Percentiles rank a stretch among this genome's conserved stretches.
These are phyloP conservation scores for Helminthosporium solani DNA, from an alignment of 2,329 filamentous ascomycete species.

Conservation along the genomic window DNA sequence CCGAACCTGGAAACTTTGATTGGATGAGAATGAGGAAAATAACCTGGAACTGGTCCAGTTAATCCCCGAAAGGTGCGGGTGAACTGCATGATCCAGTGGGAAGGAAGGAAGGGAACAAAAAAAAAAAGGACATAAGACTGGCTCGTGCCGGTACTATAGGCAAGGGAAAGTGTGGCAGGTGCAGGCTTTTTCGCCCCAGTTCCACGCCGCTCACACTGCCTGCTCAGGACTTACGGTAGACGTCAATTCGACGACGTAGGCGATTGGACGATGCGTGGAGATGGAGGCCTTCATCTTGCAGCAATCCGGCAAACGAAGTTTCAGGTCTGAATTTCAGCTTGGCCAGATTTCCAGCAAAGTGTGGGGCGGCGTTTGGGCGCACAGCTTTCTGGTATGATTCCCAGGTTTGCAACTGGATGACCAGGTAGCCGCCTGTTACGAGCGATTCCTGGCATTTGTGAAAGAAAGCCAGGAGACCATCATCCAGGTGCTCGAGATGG, in stretches of 20 bases:
- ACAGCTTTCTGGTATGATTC: slow-evolving; percentile 40
- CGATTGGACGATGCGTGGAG: slow-evolving; percentile 31
- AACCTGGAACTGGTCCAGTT: slow-evolving; percentile 18
- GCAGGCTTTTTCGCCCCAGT: slow-evolving; percentile 4
- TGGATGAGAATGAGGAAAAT: slow-evolving; percentile 16
- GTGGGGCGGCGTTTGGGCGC: slow-evolving; percentile 33
- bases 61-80: slow-evolving; percentile 19
- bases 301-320: slow-evolving; percentile 33
- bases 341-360: slow-evolving; percentile 30
- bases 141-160: slow-evolving; percentile 14
- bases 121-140: too few species aligned
- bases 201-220: slow-evolving; percentile 8
- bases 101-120: too few species aligned
- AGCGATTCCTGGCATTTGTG: slow-evolving; percentile 33
- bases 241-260: slow-evolving; percentile 35
- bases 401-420: slow-evolving; percentile 41
- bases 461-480: slow-evolving; percentile 36
- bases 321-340: slow-evolving; percentile 34
- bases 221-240: slow-evolving; percentile 34
- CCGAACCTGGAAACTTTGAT: slow-evolving; percentile 8
- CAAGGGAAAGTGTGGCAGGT: not conserved
- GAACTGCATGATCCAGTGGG: slow-evolving; percentile 14
- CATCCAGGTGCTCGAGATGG: slow-evolving; percentile 40
- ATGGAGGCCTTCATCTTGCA: slow-evolving; percentile 27
- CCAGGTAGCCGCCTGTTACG: slow-evolving; percentile 29